These are phyloP conservation scores for Garcileccinum viscosum DNA, from an alignment of 1,284 basidiomycete genomes.

Conservation along the genomic window DNA sequence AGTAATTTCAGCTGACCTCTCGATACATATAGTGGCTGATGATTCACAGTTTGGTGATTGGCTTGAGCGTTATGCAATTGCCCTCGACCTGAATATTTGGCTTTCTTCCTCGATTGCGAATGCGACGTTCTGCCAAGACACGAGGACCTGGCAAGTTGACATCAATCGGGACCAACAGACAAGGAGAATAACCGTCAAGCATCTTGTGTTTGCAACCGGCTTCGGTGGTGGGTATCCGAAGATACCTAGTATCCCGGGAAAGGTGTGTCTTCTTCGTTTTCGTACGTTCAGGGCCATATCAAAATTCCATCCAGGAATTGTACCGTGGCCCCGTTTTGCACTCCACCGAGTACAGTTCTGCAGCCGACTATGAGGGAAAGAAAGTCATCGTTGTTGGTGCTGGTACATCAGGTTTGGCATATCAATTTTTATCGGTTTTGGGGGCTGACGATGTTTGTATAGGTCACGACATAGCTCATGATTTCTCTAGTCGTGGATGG, in stretches of 20 bases:
- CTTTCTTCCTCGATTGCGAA: conserved; percentile 46
- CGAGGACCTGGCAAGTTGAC: conserved; percentile 41
- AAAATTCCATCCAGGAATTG: conserved; percentile 19
- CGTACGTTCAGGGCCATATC: neutral
- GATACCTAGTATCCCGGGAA: conserved; percentile 36
- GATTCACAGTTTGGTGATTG: conserved; percentile 57
- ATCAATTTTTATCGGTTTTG: neutral
- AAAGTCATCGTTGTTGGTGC: conserved; percentile 22
- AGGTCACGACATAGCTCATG: conserved; percentile 38
- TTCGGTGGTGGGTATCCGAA: conserved; percentile 42
- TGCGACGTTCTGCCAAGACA: conserved; percentile 39
- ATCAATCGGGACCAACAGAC: conserved; percentile 33
- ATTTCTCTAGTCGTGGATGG: conserved; percentile 23
- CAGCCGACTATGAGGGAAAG: conserved; percentile 35
- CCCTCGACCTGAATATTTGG: conserved; percentile 63
- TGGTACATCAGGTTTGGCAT: conserved; percentile 33
- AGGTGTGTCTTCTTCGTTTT: neutral
- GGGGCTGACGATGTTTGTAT: neutral
- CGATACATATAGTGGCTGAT: conserved; percentile 9
- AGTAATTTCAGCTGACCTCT: neutral
- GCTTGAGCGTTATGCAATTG: conserved; percentile 53
- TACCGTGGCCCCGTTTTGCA: conserved; percentile 40
- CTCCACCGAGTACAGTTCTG: conserved; percentile 43
- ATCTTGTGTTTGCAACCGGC: conserved; percentile 48
- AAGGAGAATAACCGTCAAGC: conserved; percentile 37